Conservation (phyloP, 129 eudicot genomes). For the Lactuca saligna region DNA sequence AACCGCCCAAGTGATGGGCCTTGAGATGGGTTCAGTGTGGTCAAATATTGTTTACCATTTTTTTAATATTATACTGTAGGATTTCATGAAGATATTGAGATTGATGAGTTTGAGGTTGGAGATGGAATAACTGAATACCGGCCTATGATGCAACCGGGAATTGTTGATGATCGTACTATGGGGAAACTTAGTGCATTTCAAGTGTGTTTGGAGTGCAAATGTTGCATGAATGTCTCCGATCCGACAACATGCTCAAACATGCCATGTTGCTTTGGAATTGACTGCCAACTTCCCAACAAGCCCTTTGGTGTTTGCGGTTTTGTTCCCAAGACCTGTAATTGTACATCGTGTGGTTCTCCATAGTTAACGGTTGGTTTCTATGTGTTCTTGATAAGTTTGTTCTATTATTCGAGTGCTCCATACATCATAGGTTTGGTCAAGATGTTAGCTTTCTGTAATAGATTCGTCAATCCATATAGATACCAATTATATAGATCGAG, state of each 20-base stretch:
- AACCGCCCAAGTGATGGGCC: too few species aligned
- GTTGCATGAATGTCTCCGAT: conserved; percentile 35
- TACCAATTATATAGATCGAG: not conserved
- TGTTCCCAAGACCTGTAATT: conserved; percentile 46
- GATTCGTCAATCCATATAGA: not conserved
- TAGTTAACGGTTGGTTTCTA: not conserved
- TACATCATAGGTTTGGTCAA: not conserved
- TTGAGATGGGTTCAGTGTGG: too few species aligned
- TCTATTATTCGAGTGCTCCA: not conserved
- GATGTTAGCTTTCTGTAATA: not conserved
- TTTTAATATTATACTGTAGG: not conserved
- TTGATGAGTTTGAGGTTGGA: not conserved
- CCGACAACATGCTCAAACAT: conserved; percentile 41
- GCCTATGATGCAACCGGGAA: not conserved
- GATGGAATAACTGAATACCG: not conserved
- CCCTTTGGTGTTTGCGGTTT: conserved; percentile 53
- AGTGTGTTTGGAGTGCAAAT: conserved; percentile 43
- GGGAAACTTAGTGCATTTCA: conserved; percentile 42
- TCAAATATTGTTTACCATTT: too few species aligned
- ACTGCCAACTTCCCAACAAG: conserved; percentile 55
- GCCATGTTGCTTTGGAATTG: conserved; percentile 52
- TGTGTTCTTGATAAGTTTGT: not conserved
- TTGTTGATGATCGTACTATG: not conserved
- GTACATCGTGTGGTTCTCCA: conserved; percentile 37
- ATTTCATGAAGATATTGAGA: not conserved